Percentiles rank a stretch among this genome's conserved stretches.
These are phyloP conservation scores for Gardenia jasminoides DNA, from an alignment of 257 asterid species.

Conservation along the genomic window DNA sequence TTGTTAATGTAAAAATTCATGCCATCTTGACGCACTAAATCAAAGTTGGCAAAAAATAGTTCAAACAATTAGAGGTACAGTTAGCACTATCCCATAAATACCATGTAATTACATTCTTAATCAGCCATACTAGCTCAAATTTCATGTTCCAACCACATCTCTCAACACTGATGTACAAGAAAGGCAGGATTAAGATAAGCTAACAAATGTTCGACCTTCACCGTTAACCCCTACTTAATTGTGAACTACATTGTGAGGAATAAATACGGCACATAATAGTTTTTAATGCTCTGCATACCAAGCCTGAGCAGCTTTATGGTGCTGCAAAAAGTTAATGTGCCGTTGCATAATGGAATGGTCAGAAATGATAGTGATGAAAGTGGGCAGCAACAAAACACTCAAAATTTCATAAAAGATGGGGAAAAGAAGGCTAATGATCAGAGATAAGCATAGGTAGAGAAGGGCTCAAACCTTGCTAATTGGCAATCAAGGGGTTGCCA, in stretches of 20 bases:
- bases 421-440: neutral
- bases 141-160: neutral
- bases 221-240: no score
- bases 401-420: neutral
- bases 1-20: neutral
- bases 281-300: neutral
- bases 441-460: neutral
- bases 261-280: no score
- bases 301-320: neutral
- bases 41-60: neutral
- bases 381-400: neutral
- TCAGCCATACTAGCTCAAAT: neutral
- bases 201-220: no score
- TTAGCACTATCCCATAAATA: neutral
- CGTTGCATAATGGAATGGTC: neutral
- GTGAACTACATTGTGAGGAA: no score
- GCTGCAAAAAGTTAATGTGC: neutral
- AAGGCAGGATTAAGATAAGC: no score
- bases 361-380: neutral
- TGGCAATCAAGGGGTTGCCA: conserved; percentile 26
- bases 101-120: neutral
- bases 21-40: neutral
- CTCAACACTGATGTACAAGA: no score
- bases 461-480: conserved; percentile 12
- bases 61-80: neutral